These are phyloP conservation scores for Physcomitrellopsis africana DNA, from an alignment of 225 moss, liverwort and hornwort species.

Conservation along the genomic window DNA sequence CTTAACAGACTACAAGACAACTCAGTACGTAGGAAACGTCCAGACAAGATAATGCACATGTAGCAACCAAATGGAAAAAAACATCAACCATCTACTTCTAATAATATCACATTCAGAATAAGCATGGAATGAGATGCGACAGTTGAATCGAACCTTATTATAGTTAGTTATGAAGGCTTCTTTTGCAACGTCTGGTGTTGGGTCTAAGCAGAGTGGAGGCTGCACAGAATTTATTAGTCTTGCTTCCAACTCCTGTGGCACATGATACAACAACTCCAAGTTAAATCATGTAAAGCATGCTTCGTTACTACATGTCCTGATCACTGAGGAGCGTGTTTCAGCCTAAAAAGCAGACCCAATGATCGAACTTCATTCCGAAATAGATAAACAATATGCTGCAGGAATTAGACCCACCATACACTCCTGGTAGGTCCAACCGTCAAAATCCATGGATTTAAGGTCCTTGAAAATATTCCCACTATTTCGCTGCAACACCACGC, in stretches of 20 bases:
- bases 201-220: slow-evolving; percentile 84
- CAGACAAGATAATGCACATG: slow-evolving; percentile 14
- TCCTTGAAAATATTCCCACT: slow-evolving; percentile 89
- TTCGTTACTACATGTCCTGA: background rate
- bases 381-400: background rate
- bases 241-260: slow-evolving; percentile 86
- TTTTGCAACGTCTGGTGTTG: slow-evolving; percentile 83
- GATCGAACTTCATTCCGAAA: slow-evolving; percentile 27
- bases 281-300: slow-evolving; percentile 21
- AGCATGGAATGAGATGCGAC: slow-evolving; percentile 6
- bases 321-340: slow-evolving; percentile 6
- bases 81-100: slow-evolving; percentile 13
- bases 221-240: slow-evolving; percentile 86
- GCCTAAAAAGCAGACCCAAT: background rate
- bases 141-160: slow-evolving; percentile 72
- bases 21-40: background rate
- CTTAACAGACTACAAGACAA: background rate
- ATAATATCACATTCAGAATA: slow-evolving; percentile 16
- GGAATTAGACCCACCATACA: slow-evolving; percentile 67
- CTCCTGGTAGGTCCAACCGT: slow-evolving; percentile 89
- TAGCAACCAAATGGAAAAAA: background rate
- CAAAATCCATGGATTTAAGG: slow-evolving; percentile 84
- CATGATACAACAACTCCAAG: slow-evolving; percentile 22
- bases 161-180: slow-evolving; percentile 76
- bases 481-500: slow-evolving; percentile 77